Evolutionary conservation across 177 flowering plant species (phyloP), one percentile per base, ranked within the genome.

Genomic region (Tripterygium wilfordii): DNA sequence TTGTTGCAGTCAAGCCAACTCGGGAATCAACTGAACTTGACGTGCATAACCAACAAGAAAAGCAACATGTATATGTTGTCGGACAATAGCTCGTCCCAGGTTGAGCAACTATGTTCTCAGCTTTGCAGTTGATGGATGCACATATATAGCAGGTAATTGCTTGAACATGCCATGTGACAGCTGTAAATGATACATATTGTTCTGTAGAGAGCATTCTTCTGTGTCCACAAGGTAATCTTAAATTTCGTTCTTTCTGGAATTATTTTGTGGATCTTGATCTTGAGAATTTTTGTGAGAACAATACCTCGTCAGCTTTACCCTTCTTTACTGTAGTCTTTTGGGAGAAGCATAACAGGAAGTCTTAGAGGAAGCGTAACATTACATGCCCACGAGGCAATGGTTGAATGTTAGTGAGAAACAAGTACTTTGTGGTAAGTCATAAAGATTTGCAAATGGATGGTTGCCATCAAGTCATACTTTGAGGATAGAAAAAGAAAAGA

Each of bases 1-100:
- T 45, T 25, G 10, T 35, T 70, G 77, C 81, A 78, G 84, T 49
- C 76, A 0, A 66, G n/a, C 42, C 61, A 58, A 31, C 1, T 42
- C 0, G 73, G 65, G 27, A 67, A 60, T 39, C 65, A 62, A 36
- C 32, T 71, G 36, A 66, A 64, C 56, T 12, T 79, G 69, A 73
- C 77, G 10, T 79, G 85, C 57, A 35, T 60, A n/a, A 43, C 50
- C 50, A 69, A 57, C 25, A 63, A 75, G 10, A 70, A 28, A 53
- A 73, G 58, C 57, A 22, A 45, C 13, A 15, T 20, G 4, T 71
- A 61, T 43, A 16, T 8, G 4, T 24, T 74, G 49, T 8, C 41
- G 5, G 32, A 50, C 17, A 36, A 10, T 10, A 42, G 29, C 36
- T 15, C 61, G 33, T 46, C 59, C 13, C 39, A 40, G 36, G 5